Evolutionary conservation across 2,329 filamentous ascomycete species (phyloP).

Genomic region (Aspergillus unguis): DNA sequence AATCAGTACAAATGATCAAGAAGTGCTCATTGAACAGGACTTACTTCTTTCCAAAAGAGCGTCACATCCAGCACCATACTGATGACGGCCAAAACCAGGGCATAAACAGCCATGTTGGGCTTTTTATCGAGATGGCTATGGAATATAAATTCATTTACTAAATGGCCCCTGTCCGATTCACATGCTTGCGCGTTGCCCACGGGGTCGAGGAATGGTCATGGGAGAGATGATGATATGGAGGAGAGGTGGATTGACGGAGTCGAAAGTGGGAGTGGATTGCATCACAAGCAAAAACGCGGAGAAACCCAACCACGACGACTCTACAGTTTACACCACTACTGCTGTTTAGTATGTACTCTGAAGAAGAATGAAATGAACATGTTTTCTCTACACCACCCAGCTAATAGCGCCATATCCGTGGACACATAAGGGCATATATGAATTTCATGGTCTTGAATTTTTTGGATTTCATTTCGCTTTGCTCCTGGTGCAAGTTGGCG

Average conservation of each 20-base stretch:
- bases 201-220: background rate
- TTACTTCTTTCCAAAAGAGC: constrained; percentile 62
- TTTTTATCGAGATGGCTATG: constrained; percentile 17
- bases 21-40: background rate
- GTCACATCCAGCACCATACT: constrained; percentile 60
- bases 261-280: background rate
- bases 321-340: background rate
- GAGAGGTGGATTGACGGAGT: background rate
- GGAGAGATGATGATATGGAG: background rate
- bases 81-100: constrained; percentile 44
- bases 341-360: background rate
- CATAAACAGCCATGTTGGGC: constrained; percentile 25
- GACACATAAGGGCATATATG: constrained; percentile 23
- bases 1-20: background rate
- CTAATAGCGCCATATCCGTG: constrained; percentile 26
- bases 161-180: constrained; percentile 7
- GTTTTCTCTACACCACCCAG: constrained; percentile 30
- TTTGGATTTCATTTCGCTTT: constrained; percentile 36
- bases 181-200: constrained; percentile 15
- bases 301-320: background rate
- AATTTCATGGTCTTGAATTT: constrained; percentile 30
- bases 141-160: background rate
- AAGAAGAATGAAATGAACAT: constrained; percentile 17
- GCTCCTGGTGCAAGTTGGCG: constrained; percentile 41
- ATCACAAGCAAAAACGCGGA: constrained; percentile 2